Percentiles rank a stretch among this genome's conserved stretches.
Conservation (phyloP, 768 basidiomycete species). For the button mushroom (Agaricus bisporus) region DNA sequence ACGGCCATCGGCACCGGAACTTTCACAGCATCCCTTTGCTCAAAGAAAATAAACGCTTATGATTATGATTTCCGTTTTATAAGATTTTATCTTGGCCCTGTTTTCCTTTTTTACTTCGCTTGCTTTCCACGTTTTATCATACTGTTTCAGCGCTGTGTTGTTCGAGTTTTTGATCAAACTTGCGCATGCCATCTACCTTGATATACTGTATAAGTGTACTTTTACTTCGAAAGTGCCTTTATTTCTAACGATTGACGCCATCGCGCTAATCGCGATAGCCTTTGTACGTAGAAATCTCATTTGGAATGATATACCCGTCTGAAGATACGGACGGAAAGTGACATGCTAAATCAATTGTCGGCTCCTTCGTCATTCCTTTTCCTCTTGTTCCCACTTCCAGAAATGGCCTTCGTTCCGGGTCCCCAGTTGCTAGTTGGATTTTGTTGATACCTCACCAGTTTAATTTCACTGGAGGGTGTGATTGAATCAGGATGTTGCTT, state of each 20-base stretch:
- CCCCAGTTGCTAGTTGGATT: conserved; percentile 96
- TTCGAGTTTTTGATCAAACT: neutral
- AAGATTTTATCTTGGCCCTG: conserved; percentile 14
- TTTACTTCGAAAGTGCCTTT: neutral
- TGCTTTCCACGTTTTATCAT: neutral
- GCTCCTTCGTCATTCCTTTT: neutral
- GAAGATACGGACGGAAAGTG: neutral
- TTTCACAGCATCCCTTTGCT: conserved; percentile 75
- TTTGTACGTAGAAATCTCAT: too few species aligned
- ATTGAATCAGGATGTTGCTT: conserved; percentile 61
- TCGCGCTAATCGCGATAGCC: too few species aligned
- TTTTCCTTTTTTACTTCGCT: conserved; percentile 18
- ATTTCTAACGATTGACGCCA: neutral
- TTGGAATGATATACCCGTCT: too few species aligned
- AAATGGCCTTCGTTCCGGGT: conserved; percentile 59
- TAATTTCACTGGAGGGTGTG: conserved; percentile 56
- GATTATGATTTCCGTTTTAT: too few species aligned
- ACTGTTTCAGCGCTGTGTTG: neutral
- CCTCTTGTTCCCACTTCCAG: conserved; percentile 3
- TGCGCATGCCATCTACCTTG: neutral
- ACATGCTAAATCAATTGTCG: neutral
- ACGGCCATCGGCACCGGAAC: conserved; percentile 72
- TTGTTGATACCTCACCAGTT: conserved; percentile 83
- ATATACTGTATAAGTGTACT: conserved; percentile 6
- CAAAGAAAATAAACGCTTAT: conserved; percentile 3